These are phyloP conservation scores for Chrysanthemum seticuspe DNA, from an alignment of 129 eudicot species.

Conservation along the genomic window DNA sequence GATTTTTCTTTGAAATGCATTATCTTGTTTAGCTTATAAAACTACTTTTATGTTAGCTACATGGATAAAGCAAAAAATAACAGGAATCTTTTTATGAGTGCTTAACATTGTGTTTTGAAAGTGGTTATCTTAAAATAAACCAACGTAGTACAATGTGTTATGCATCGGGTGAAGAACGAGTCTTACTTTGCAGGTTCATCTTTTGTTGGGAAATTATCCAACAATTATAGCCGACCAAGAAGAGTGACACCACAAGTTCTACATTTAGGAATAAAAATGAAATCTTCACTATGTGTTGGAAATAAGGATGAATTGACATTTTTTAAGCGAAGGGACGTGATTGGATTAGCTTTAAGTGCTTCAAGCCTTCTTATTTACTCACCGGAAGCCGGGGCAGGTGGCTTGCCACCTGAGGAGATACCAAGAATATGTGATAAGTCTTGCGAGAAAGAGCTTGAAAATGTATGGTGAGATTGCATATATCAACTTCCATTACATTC, in stretches of 20 bases:
- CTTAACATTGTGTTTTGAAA: not conserved
- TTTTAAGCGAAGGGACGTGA: constrained; percentile 61
- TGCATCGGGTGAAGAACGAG: constrained; percentile 17
- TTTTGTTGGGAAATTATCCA: constrained; percentile 29
- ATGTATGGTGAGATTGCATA: constrained; percentile 97
- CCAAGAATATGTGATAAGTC: constrained; percentile 78
- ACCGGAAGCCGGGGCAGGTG: constrained; percentile 58
- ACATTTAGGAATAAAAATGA: constrained; percentile 19
- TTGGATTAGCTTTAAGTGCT: constrained; percentile 55
- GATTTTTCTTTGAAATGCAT: not conserved
- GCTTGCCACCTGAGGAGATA: constrained; percentile 84
- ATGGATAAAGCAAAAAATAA: constrained; percentile 16
- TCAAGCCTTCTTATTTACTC: constrained; percentile 43
- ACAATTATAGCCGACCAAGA: constrained; percentile 26
- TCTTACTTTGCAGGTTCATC: constrained; percentile 37
- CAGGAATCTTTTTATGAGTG: not conserved
- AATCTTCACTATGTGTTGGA: constrained; percentile 30
- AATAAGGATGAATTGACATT: constrained; percentile 21
- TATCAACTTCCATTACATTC: constrained; percentile 30
- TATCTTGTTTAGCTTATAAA: not conserved
- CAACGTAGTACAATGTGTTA: not conserved
- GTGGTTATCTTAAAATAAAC: not conserved
- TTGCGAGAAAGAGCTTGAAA: constrained; percentile 99
- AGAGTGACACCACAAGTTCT: constrained; percentile 25
- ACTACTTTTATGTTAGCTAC: constrained; percentile 3